Base-by-base conservation (phyloP, 1,139 yeast species). In the Taphrina deformans region DNA sequence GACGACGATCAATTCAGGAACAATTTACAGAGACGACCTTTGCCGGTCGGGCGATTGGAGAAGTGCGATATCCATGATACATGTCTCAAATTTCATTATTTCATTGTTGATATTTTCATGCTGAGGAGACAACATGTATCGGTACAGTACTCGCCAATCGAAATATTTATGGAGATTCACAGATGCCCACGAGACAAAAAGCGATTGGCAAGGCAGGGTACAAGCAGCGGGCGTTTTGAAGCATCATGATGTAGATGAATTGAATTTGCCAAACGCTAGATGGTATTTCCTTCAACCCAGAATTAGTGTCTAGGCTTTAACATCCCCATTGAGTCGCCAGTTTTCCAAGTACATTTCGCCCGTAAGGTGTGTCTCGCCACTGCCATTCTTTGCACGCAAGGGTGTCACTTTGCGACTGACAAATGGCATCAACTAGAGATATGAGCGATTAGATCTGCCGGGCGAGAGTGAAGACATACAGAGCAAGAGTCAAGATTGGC, bases 401-500 rank as follows among this genome's bases (percentile, higher is more conserved):
- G 48, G 55, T n/a, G 23, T 21, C 10, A 59, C 33, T 31, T 50
- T 51, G n/a, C 27, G 35, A 29, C 63, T 59, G 48, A 59, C 63
- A 26, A 59, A 59, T 1, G 63, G 63, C 56, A 26, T 59, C 56
- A 59, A 38, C 63, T 59, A 18, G 18, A 2, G 12, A 31, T 10
- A 27, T 48, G 10, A 51, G 9, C 33, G 16, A 33, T 6, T n/a
- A 33, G 27, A n/a, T n/a, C n/a, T 16, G 56, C 12, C 14, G 38
- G 21, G 4, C 10, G 46, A 4, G 3, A 23, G 18, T 1, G 18
- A 7, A 5, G 23, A 31, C 56, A 16, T 50, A 59, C 63, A 5
- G 56, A 16, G 21, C 63, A 59, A 12, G 41, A 21, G 41, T 59
- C 63, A 40, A 59, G 56, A 12, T 77, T 51, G 33, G 53, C 78